Base-by-base conservation (phyloP, 192 early-diverging fungal species). In the Pilobolus umbonatus region DNA sequence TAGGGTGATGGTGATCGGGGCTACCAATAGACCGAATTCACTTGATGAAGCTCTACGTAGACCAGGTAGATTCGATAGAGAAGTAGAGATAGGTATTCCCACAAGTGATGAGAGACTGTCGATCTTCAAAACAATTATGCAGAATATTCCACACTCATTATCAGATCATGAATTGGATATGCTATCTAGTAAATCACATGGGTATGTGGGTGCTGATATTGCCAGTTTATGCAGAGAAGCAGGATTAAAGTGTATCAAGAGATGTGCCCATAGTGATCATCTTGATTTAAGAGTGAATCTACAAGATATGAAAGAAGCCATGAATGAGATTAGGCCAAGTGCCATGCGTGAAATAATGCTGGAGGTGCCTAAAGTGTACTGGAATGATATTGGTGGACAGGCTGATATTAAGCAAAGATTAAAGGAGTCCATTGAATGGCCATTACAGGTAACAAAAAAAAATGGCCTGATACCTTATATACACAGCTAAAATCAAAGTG, bases 391-490 rank as follows among this genome's bases (percentile, higher is more conserved):
- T 64, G 97, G 95, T 21, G 97, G 97, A 1, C 94, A 98, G 64
- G 74, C 79, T 21, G 84, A 88, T n/a, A 87, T 93, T 17, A 97
- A 95, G 68, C 87, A 91, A 60, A 85, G 86, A 62, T 67, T 99
- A 22, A 87, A 87, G 40, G 97, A 99, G 69, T 91, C 95, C 0
- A 88, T 99, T 9, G 97, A 99, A 69, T 99, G 97, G 97, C 97
- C 97, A 4, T 71, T 99, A 12, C 86, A 91, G n/a, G n/a, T n/a
- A n/a, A n/a, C n/a, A n/a, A n/a, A n/a, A n/a, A n/a, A n/a, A n/a
- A n/a, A 75, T 87, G 88, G 55, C 40, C 5, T 38, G 46, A 5
- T 0, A 5, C 25, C 50, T 31, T 49, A 49, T 50, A 2, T 12
- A n/a, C n/a, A n/a, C n/a, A n/a, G n/a, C n/a, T n/a, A 2, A 14